Evolutionary conservation across 805 yeast genomes (phyloP).

Genomic region (Candida vartiovaarae): DNA sequence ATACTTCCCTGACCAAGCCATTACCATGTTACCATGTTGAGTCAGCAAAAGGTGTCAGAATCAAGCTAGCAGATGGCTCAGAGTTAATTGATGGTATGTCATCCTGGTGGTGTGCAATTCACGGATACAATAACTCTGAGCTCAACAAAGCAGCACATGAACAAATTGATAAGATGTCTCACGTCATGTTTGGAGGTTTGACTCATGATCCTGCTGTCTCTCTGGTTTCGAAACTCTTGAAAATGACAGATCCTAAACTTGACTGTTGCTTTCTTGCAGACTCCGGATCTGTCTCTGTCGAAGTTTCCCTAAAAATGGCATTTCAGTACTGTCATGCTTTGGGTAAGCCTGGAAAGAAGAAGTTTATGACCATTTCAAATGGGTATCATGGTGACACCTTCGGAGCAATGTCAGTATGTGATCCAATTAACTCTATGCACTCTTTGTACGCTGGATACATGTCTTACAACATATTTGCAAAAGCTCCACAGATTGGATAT

Average conservation of each 20-base stretch:
- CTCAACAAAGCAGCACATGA: slow-evolving; percentile 25
- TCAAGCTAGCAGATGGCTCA: slow-evolving; percentile 15
- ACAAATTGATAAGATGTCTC: slow-evolving; percentile 26
- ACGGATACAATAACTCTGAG: slow-evolving; percentile 25
- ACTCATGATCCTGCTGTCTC: slow-evolving; percentile 26
- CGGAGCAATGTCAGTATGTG: slow-evolving; percentile 34
- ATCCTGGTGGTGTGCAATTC: slow-evolving; percentile 28
- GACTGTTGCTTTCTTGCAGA: slow-evolving; percentile 21
- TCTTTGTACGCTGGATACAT: slow-evolving; percentile 25
- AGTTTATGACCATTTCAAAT: slow-evolving; percentile 26
- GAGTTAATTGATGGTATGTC: slow-evolving; percentile 26
- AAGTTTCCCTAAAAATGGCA: slow-evolving; percentile 33
- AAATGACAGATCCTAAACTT: slow-evolving; percentile 23
- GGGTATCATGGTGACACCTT: slow-evolving; percentile 35
- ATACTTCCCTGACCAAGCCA: slow-evolving; percentile 23
- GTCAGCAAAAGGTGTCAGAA: slow-evolving; percentile 18
- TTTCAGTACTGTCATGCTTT: slow-evolving; percentile 24
- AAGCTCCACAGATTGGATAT: slow-evolving; percentile 19
- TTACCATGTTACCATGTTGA: slow-evolving; percentile 20
- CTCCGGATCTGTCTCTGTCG: slow-evolving; percentile 30
- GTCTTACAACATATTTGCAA: slow-evolving; percentile 23
- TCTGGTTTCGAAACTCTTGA: slow-evolving; percentile 25
- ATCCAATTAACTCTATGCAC: slow-evolving; percentile 28
- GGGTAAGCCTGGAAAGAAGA: slow-evolving; percentile 19
- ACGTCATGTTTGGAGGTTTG: slow-evolving; percentile 24